Percentiles rank a stretch among this genome's conserved stretches.
phyloP scores from a whole-genome alignment of 2,329 filamentous ascomycete genomes.

The Hypomyces perniciosus region DNA sequence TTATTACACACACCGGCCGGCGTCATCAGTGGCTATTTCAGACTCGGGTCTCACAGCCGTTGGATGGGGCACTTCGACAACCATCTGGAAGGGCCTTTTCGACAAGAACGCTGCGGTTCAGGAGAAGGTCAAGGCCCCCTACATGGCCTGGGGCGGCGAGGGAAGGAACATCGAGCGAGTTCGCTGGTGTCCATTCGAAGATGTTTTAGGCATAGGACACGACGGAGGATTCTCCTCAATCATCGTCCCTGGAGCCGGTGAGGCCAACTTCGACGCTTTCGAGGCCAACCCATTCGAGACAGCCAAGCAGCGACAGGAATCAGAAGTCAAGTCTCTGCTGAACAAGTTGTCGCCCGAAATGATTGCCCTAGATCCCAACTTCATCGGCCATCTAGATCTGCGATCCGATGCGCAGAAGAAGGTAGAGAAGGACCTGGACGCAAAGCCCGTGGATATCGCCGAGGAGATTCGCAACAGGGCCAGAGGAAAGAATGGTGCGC shows the following conservation, averaged over 20 bases:
- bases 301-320: slow-evolving; percentile 83
- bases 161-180: slow-evolving; percentile 75
- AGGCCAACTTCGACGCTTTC: slow-evolving; percentile 91
- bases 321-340: slow-evolving; percentile 80
- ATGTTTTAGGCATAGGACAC: slow-evolving; percentile 82
- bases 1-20: slow-evolving; percentile 79
- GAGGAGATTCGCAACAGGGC: slow-evolving; percentile 69
- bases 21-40: slow-evolving; percentile 78
- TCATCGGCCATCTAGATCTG: slow-evolving; percentile 81
- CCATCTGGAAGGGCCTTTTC: slow-evolving; percentile 88
- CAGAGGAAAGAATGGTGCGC: slow-evolving; percentile 80
- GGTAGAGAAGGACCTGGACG: slow-evolving; percentile 74
- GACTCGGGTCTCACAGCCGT: slow-evolving; percentile 84
- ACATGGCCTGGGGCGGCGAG: slow-evolving; percentile 89
- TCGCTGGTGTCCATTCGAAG: slow-evolving; percentile 91
- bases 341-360: slow-evolving; percentile 96
- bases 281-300: slow-evolving; percentile 96
- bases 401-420: slow-evolving; percentile 70
- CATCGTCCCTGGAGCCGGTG: slow-evolving; percentile 89
- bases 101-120: slow-evolving; percentile 65
- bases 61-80: slow-evolving; percentile 83
- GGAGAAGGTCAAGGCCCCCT: slow-evolving; percentile 76
- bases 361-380: slow-evolving; percentile 91
- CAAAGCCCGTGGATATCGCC: slow-evolving; percentile 51
- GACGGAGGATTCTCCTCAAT: slow-evolving; percentile 82